Base-by-base conservation (phyloP, 1,284 basidiomycete species). In the Xerocomus cyaneibrunnescens region DNA sequence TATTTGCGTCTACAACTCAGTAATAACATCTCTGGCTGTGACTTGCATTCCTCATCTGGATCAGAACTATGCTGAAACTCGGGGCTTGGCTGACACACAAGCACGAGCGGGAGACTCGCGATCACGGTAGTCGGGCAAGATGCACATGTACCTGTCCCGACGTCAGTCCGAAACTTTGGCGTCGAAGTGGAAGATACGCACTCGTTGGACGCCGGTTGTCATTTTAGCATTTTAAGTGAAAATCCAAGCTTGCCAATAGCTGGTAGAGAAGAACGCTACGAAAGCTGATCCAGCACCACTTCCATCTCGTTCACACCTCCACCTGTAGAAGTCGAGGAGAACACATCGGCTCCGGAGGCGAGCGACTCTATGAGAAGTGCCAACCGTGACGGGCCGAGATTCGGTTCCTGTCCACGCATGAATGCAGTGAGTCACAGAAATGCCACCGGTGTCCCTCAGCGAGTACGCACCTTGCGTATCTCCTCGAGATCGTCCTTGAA, bases 401-500 rank as follows among this genome's bases (percentile, higher is more conserved):
- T 84, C 0, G 85, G 83, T 67, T 92, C 89, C 87, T 92, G 57
- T 21, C 22, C 42, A 40, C 12, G 31, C 7, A 43, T 1, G 40
- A 41, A 42, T 14, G 1, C 13, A 35, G 42, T 40, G 7, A 38
- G 47, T 51, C 30, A 25, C 34, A 7, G 9, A 25, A 22, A 23
- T 5, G 2, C 6, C 17, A 3, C 5, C 23, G 34, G 3, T 12
- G 4, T 28, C 22, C 1, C 7, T 23, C 9, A 7, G n/a, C 19
- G 30, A 23, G 3, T 12, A 37, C 53, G 21, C 23, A 50, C 88
- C 76, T 89, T 89, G 37, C 84, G 81, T 60, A 91, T 84, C 60
- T 84, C 77, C 60, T 89, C 85, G 17, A 92, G 72, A 65, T 91
- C 89, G 45, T 87, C 83, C 55, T 79, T 79, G 69, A 91, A 92